Evolutionary conservation across 116 monocot genomes (phyloP).

Genomic region (Posidonia oceanica): DNA sequence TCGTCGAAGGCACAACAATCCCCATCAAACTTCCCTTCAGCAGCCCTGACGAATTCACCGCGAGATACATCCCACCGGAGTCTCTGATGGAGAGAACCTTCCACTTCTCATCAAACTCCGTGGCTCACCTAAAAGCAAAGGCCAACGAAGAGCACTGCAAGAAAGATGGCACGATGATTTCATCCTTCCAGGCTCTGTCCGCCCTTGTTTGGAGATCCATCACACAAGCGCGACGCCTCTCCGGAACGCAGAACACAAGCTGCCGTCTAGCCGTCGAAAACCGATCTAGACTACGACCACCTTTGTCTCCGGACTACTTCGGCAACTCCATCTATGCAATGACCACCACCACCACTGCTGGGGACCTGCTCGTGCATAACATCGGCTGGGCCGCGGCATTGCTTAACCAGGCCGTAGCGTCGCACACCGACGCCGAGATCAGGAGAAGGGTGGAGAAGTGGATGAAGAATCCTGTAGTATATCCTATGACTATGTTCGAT

Average conservation of each 20-base stretch:
- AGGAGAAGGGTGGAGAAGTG: constrained; percentile 10
- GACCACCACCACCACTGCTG: constrained; percentile 11
- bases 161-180: constrained; percentile 15
- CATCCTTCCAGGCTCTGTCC: constrained; percentile 38
- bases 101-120: constrained; percentile 23
- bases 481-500: constrained; percentile 1
- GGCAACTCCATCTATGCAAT: constrained; percentile 38
- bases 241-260: constrained; percentile 10
- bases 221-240: constrained; percentile 26
- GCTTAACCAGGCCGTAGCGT: constrained; percentile 13
- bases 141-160: constrained; percentile 31
- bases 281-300: constrained; percentile 34
- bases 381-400: constrained; percentile 33
- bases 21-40: constrained; percentile 39
- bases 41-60: constrained; percentile 21
- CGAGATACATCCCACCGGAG: constrained; percentile 17
- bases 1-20: background rate
- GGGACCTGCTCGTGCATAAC: constrained; percentile 21
- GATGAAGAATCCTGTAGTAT: constrained; percentile 18
- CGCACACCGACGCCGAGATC: constrained; percentile 19
- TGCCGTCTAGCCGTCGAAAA: constrained; percentile 33
- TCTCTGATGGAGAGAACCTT: constrained; percentile 37
- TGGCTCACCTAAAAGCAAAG: constrained; percentile 36
- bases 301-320: constrained; percentile 39
- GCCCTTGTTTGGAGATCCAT: constrained; percentile 37